Evolutionary conservation across 306 rosid genomes (phyloP), one percentile per base, ranked within the genome.

Genomic region (Purshia tridentata): DNA sequence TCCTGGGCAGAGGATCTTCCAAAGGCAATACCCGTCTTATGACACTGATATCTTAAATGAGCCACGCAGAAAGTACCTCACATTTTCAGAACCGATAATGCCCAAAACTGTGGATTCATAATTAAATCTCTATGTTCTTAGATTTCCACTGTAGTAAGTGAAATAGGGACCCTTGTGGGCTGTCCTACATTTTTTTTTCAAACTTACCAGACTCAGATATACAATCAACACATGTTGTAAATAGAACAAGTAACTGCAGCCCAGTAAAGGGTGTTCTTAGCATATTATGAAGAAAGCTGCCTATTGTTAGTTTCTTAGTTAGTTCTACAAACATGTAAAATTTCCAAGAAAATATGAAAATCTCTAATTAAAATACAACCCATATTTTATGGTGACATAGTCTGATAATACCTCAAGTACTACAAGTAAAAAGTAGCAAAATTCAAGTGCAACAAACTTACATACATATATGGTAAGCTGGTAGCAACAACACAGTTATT

Each of bases 1-100:
- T 49, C 99, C 99, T 67, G 99, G 99, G 23, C 98, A 91, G 42
- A 83, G 80, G 80, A 91, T 95, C 82, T 95, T 91, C 83, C 88
- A 87, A 91, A 88, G 91, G 87, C 86, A 10, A 53, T 76, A 63
- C 75, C 83, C 54, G 55, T 78, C 67, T 80, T 76, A 52, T 75
- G 67, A 78, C 70, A 66, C 35, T 12, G 29, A 48, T 19, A 29
- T 40, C 53, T 42, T 13, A 35, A 55, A 51, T n/a, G 41, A 61
- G 69, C 47, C 67, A 62, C 56, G 39, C 37, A 58, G 23, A 51
- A 67, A 37, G 44, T 40, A 66, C 75, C 65, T 59, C 60, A 13
- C 60, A 61, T 35, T 44, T 20, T 49, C 60, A 60, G 69, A 79
- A 54, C 63, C 55, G 19, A 52, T 52, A 56, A 63, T 75, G 62